Percentiles rank a stretch among this genome's conserved stretches.
Evolutionary conservation across 148 eudicot genomes (phyloP).

Genomic region (Oxyria digyna): DNA sequence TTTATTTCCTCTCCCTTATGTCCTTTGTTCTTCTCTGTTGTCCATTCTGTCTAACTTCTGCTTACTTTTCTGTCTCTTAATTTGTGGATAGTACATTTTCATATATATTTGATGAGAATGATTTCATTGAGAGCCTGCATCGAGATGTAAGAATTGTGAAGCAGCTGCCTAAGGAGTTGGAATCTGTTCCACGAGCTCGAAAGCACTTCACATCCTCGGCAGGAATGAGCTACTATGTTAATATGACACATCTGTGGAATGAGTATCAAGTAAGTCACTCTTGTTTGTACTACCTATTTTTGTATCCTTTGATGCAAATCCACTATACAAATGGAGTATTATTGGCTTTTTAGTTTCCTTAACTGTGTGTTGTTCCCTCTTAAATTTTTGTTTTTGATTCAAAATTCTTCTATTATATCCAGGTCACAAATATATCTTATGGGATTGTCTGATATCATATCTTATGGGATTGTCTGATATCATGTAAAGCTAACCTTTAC

Average conservation of each 20-base stretch:
- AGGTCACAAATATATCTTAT: too few relatives aligned
- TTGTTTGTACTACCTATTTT: neutral
- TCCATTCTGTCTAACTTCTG: constrained; percentile 3
- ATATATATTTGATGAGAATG: constrained; percentile 64
- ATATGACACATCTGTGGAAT: constrained; percentile 63
- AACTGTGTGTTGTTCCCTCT: neutral
- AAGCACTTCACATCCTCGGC: constrained; percentile 88
- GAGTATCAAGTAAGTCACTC: constrained; percentile 45
- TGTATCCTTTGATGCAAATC: neutral
- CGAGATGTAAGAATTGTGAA: constrained; percentile 64
- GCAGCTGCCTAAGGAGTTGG: constrained; percentile 62
- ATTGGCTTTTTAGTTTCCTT: neutral
- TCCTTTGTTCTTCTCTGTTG: neutral
- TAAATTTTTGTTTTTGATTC: neutral
- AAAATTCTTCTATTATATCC: neutral
- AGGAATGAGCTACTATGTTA: constrained; percentile 69
- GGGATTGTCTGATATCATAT: too few relatives aligned
- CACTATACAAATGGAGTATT: neutral
- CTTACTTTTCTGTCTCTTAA: constrained; percentile 9
- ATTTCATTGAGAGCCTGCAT: constrained; percentile 52
- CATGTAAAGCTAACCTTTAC: too few relatives aligned
- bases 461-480: too few relatives aligned
- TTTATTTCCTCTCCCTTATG: constrained; percentile 7
- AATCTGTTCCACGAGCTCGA: constrained; percentile 74
- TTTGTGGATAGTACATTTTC: constrained; percentile 51